These are phyloP conservation scores for Epichloe hybrida DNA, from an alignment of 2,329 filamentous ascomycete genomes.

Conservation along the genomic window DNA sequence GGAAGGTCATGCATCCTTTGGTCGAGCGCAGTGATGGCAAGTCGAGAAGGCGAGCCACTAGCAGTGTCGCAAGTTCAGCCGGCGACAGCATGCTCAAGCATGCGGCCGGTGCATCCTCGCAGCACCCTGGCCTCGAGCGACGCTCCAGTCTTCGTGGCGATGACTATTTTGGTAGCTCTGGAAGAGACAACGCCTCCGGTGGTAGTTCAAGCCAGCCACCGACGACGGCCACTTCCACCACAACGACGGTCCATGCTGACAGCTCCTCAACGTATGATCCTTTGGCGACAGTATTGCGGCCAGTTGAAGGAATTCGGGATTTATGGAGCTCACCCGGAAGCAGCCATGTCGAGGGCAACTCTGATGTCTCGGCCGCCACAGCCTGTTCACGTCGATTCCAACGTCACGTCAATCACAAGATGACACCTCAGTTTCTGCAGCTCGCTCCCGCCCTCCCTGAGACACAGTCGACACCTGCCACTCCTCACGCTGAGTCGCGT, in stretches of 20 bases:
- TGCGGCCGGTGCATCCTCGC: slow-evolving; percentile 32
- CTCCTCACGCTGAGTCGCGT: slow-evolving; percentile 22
- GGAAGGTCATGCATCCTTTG: slow-evolving; percentile 49
- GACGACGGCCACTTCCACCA: slow-evolving; percentile 11
- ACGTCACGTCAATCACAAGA: slow-evolving; percentile 31
- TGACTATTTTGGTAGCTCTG: slow-evolving; percentile 35
- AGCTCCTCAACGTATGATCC: slow-evolving; percentile 22
- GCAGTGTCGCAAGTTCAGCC: slow-evolving; percentile 51
- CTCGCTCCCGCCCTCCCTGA: slow-evolving; percentile 16
- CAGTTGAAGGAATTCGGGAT: slow-evolving; percentile 9
- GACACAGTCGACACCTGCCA: slow-evolving; percentile 19
- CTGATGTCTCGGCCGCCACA: slow-evolving; percentile 10
- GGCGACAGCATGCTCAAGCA: slow-evolving; percentile 36
- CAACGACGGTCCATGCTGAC: slow-evolving; percentile 13
- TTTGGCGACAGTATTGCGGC: slow-evolving; percentile 24
- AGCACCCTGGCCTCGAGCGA: slow-evolving; percentile 39
- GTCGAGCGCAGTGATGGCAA: slow-evolving; percentile 42
- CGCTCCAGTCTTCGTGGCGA: slow-evolving; percentile 40
- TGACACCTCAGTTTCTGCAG: slow-evolving; percentile 29
- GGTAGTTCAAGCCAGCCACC: slow-evolving; percentile 14
- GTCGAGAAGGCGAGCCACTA: slow-evolving; percentile 41
- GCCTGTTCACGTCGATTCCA: slow-evolving; percentile 15
- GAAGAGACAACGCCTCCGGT: slow-evolving; percentile 22
- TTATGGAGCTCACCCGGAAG: background rate
- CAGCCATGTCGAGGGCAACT: background rate